Conservation (phyloP, 768 basidiomycete species). For the Suillus discolor region DNA sequence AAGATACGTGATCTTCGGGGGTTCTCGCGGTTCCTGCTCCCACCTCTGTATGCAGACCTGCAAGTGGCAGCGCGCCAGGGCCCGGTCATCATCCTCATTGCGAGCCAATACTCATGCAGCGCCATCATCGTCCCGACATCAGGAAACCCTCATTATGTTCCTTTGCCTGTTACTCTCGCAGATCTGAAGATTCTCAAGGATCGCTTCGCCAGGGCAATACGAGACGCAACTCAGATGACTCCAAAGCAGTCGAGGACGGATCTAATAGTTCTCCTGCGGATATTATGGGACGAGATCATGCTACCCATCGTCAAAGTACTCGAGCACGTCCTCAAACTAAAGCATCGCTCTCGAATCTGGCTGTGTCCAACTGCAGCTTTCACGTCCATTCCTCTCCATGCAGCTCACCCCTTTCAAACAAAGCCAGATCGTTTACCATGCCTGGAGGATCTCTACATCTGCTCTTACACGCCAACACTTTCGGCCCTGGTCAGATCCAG, state of each 20-base stretch:
- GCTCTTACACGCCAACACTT: background rate
- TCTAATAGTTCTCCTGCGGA: background rate
- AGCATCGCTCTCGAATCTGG: background rate
- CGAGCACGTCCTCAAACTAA: background rate
- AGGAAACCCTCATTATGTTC: background rate
- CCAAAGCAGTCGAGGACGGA: background rate
- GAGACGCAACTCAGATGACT: background rate
- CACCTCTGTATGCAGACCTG: background rate
- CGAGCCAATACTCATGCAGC: background rate
- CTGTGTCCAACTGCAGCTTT: background rate
- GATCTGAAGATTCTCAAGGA: constrained; percentile 10
- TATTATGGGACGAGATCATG: background rate
- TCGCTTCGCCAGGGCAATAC: constrained; percentile 9
- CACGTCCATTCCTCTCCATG: too few relatives aligned
- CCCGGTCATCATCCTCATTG: background rate
- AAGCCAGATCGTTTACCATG: background rate
- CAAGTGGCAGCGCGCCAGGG: background rate
- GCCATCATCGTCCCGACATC: background rate
- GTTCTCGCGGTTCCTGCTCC: background rate
- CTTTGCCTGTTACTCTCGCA: background rate
- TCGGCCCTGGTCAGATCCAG: background rate
- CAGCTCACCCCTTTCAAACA: background rate
- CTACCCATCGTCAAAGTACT: background rate
- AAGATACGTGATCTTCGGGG: background rate
- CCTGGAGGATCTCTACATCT: background rate